Base-by-base conservation (phyloP, 2,329 filamentous ascomycete genomes). In the Xylariales sp. region DNA sequence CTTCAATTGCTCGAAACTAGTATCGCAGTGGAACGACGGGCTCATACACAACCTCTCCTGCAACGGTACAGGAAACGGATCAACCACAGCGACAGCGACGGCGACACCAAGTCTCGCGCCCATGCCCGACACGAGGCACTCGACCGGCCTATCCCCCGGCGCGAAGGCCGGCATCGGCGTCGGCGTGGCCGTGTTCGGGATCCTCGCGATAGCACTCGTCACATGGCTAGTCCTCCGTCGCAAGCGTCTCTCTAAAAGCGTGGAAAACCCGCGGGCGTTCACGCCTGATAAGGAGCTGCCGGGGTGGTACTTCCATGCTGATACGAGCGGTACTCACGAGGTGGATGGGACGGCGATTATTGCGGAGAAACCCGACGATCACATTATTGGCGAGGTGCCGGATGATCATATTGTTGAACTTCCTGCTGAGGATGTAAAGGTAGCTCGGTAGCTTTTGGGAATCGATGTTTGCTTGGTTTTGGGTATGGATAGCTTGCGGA, bases 361-460 rank as follows among this genome's bases (percentile, higher is more conserved):
- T 32, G 16, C 28, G 3, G 55, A 58, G 43, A 28, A 28, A 12
- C 43, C 55, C 5, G 55, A 58, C 32, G 55, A 58, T 14, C 55
- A 46, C 36, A n/a, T 58, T 10, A 34, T 48, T 32, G 16, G 41
- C 3, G 55, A 58, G 43, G 14, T 34, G 18, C 43, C 55, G 6
- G 55, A 58, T 46, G 55, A 58, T 14, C 55, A 46, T 48, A n/a
- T 58, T 10, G 55, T 58, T 46, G 55, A 58, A 5, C 30, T 58
- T 23, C 55, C 32, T 23, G 50, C 32, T 54, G 32, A 14, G 12
- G 46, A 49, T 28, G 46, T 46, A 23, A 23, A 23, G 23, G 23
- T 23, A 23, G 23, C 23, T 23, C 23, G 23, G 23, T 23, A 23
- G 23, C 23, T 23, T 23, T 23, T 23, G 23, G 23, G 23, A 23